These are phyloP conservation scores for Podospora pseudopauciseta DNA, from an alignment of 495 filamentous ascomycete genomes.

Conservation along the genomic window DNA sequence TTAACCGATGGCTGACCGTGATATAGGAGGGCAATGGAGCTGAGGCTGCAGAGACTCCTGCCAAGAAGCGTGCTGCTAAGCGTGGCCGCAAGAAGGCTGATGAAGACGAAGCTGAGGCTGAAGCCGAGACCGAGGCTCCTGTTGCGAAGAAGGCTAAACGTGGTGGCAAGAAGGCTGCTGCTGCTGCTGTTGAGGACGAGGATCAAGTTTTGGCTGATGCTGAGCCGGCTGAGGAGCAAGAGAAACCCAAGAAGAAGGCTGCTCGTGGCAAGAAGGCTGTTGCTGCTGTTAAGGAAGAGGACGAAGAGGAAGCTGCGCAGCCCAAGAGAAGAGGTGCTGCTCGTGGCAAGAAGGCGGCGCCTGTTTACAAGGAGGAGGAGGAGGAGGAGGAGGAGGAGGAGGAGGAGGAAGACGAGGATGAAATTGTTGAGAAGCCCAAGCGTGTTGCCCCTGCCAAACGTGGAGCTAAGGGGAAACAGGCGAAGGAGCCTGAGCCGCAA, in stretches of 20 bases:
- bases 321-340: not conserved
- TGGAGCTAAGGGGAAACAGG: conserved; percentile 1
- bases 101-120: conserved; percentile 35
- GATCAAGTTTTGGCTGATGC: conserved; percentile 26
- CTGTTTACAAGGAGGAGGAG: conserved; percentile 22
- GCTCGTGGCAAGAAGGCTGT: conserved; percentile 15
- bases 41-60: conserved; percentile 7
- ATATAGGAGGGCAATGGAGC: not conserved
- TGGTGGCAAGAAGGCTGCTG: conserved; percentile 30
- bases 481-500: conserved; percentile 16
- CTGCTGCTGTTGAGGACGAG: conserved; percentile 26
- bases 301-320: conserved; percentile 30
- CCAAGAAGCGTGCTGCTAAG: conserved; percentile 23
- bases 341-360: conserved; percentile 12
- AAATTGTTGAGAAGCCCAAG: conserved; percentile 11
- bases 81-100: conserved; percentile 24
- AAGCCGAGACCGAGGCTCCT: conserved; percentile 17
- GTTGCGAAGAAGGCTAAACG: conserved; percentile 31
- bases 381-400: conserved; percentile 27
- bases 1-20: not conserved
- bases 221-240: conserved; percentile 15
- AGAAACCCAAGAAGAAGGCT: conserved; percentile 20
- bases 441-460: conserved; percentile 10
- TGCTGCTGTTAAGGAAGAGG: conserved; percentile 11
- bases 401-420: conserved; percentile 18